phyloP scores from a whole-genome alignment of 2,329 filamentous ascomycete species.

The Monosporascus sp. region DNA sequence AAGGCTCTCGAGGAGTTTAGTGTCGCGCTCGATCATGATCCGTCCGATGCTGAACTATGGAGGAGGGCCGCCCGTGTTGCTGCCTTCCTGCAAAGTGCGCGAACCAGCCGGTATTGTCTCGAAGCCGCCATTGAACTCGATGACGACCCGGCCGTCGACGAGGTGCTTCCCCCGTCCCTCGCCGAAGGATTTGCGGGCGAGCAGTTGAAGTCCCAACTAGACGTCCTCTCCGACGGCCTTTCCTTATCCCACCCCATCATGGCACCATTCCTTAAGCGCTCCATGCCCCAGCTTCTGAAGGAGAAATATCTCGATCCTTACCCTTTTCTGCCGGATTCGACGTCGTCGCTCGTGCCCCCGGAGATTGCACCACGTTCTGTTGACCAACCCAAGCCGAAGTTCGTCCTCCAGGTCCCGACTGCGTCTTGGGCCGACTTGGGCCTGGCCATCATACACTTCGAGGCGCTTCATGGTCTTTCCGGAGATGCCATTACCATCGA shows the following conservation, averaged over 20 bases:
- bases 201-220: constrained; percentile 52
- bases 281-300: constrained; percentile 46
- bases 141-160: constrained; percentile 58
- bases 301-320: constrained; percentile 56
- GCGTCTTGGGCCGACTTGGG: constrained; percentile 40
- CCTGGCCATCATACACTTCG: constrained; percentile 33
- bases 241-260: constrained; percentile 57
- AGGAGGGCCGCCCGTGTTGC: constrained; percentile 54
- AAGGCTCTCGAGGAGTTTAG: constrained; percentile 53
- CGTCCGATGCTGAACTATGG: constrained; percentile 64
- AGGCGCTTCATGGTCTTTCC: constrained; percentile 28
- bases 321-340: constrained; percentile 55
- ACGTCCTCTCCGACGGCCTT: constrained; percentile 49
- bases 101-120: constrained; percentile 57
- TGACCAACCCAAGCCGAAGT: constrained; percentile 8
- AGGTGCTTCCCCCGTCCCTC: constrained; percentile 58
- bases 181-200: constrained; percentile 60
- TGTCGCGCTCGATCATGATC: constrained; percentile 57
- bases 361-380: constrained; percentile 11
- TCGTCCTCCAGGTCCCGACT: constrained; percentile 24
- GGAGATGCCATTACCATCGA: constrained; percentile 31
- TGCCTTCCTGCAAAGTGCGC: constrained; percentile 50
- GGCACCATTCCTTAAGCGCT: constrained; percentile 48
- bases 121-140: constrained; percentile 64
- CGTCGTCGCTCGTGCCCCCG: constrained; percentile 21